phyloP scores from a whole-genome alignment of 106 monocot genomes.

The Allium cepa region DNA sequence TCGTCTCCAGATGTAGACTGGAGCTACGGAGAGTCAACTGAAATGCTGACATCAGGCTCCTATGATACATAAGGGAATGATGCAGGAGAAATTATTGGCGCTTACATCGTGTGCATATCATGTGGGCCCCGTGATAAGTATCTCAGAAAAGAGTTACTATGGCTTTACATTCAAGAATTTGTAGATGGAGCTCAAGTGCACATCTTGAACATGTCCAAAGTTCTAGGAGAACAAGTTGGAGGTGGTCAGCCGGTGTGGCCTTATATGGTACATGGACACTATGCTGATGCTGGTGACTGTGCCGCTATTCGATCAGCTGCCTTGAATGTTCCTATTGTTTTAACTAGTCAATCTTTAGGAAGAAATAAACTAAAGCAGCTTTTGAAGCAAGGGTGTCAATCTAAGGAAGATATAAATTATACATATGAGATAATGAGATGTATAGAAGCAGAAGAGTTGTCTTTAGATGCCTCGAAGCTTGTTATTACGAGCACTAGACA shows the following conservation, averaged over 20 bases:
- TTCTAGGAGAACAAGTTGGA: too few relatives aligned
- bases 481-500: conserved; percentile 92
- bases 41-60: conserved; percentile 71
- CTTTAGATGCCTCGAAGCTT: conserved; percentile 84
- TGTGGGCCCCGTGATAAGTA: conserved; percentile 73
- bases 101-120: conserved; percentile 80
- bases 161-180: too few relatives aligned
- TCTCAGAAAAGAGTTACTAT: too few relatives aligned
- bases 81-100: conserved; percentile 82
- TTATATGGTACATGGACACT: conserved; percentile 90
- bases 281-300: conserved; percentile 90
- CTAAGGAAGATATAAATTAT: too few relatives aligned
- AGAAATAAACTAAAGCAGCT: too few relatives aligned
- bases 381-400: too few relatives aligned
- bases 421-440: too few relatives aligned
- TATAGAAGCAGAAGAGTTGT: too few relatives aligned
- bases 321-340: too few relatives aligned
- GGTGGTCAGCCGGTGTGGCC: conserved; percentile 84
- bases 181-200: too few relatives aligned
- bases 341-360: too few relatives aligned
- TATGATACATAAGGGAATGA: conserved; percentile 61
- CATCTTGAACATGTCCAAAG: too few relatives aligned
- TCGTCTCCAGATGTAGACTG: conserved; percentile 87
- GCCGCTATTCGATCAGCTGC: conserved; percentile 88
- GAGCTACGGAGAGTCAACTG: conserved; percentile 95